These are phyloP conservation scores for Trametes cubensis DNA, from an alignment of 768 basidiomycete genomes.

Conservation along the genomic window DNA sequence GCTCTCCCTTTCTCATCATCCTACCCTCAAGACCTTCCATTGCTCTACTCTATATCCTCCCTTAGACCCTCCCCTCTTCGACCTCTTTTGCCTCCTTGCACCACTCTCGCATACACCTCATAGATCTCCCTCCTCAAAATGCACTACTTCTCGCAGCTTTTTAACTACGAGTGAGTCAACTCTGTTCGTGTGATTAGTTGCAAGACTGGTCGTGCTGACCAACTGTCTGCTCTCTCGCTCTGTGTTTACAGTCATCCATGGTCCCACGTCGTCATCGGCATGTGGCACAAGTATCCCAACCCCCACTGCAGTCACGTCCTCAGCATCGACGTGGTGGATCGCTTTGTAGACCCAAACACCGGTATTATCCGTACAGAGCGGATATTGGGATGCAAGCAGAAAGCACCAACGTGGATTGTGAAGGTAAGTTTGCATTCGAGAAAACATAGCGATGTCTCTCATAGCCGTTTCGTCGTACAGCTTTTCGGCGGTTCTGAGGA, in stretches of 20 bases:
- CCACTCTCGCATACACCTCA: neutral
- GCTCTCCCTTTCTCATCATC: conserved; percentile 13
- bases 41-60: conserved; percentile 23
- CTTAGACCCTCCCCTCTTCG: conserved; percentile 18
- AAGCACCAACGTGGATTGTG: conserved; percentile 88
- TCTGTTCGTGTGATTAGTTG: conserved; percentile 7
- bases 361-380: conserved; percentile 93
- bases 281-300: conserved; percentile 97
- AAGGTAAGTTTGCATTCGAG: conserved; percentile 56
- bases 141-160: conserved; percentile 88
- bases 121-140: conserved; percentile 41
- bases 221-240: conserved; percentile 21
- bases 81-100: neutral
- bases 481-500: conserved; percentile 92
- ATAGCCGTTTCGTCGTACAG: conserved; percentile 41
- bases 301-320: conserved; percentile 88
- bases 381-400: conserved; percentile 89
- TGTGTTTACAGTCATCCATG: conserved; percentile 70
- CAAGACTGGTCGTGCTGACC: conserved; percentile 18
- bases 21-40: conserved; percentile 19
- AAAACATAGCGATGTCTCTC: neutral
- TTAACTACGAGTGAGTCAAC: conserved; percentile 75
- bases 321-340: conserved; percentile 85
- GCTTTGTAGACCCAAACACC: conserved; percentile 78
- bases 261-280: conserved; percentile 87